These are phyloP conservation scores for Cicer chorassanicum DNA, from an alignment of 306 rosid genomes.

Conservation along the genomic window DNA sequence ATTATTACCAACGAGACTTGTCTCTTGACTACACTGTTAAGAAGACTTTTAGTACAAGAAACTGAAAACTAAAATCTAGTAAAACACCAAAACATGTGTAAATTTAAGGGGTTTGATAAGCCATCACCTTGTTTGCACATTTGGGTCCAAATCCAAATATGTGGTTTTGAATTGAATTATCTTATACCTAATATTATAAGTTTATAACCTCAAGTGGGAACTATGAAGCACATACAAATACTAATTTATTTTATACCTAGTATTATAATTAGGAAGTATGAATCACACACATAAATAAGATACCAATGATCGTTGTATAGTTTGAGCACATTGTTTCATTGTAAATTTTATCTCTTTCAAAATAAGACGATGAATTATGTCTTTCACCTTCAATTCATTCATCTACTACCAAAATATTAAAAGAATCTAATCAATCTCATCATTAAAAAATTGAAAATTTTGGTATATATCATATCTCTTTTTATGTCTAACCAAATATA, in stretches of 20 bases:
- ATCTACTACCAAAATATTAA: not conserved
- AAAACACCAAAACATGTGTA: too few species aligned
- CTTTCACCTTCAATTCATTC: not conserved
- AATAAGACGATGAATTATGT: not conserved
- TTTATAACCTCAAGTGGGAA: not conserved
- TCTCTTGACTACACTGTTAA: too few species aligned
- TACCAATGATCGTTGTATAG: not conserved
- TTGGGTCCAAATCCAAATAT: conserved; percentile 1
- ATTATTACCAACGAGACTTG: too few species aligned
- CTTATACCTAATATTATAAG: not conserved
- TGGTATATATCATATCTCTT: not conserved
- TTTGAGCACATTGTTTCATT: not conserved
- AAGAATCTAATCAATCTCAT: not conserved
- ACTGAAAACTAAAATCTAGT: too few species aligned
- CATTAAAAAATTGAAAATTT: not conserved
- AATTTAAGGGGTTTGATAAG: too few species aligned
- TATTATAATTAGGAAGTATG: not conserved
- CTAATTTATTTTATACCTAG: not conserved
- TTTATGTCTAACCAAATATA: not conserved
- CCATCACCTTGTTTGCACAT: conserved; percentile 4
- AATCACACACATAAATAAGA: not conserved
- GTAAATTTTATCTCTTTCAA: not conserved
- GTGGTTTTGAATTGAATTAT: not conserved
- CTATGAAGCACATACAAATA: not conserved
- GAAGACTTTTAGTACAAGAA: too few species aligned